A percentile compares a stretch with the other conserved stretches of the same genome.
These are phyloP conservation scores for Eimeria sp. DNA, from an alignment of 169 alveolate species.

Conservation along the genomic window DNA sequence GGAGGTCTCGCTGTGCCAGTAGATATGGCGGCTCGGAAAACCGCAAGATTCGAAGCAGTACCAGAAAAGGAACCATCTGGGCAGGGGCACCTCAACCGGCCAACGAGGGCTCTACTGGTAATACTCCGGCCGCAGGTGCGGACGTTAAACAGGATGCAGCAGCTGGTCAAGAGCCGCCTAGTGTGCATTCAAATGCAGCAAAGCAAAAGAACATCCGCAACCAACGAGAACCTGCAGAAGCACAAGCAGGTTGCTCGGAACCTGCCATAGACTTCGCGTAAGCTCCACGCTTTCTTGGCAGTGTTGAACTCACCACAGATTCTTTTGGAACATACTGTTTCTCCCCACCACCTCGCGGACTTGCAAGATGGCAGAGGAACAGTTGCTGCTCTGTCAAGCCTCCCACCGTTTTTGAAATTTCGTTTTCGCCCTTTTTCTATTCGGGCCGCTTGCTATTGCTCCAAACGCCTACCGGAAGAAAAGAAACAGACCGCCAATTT, in stretches of 20 bases:
- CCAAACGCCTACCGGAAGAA: too few species aligned
- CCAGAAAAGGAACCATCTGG: conserved; percentile 34
- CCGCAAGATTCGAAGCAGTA: conserved; percentile 27
- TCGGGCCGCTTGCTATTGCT: too few species aligned
- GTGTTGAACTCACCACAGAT: neutral
- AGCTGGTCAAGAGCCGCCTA: neutral
- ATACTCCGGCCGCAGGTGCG: neutral
- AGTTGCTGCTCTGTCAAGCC: neutral
- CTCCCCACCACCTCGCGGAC: neutral
- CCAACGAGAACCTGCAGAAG: neutral
- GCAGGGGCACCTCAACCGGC: neutral
- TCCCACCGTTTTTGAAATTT: neutral
- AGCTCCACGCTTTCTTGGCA: neutral
- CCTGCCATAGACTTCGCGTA: conserved; percentile 64
- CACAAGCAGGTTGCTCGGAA: conserved; percentile 16
- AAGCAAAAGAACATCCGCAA: conserved; percentile 7
- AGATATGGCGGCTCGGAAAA: neutral
- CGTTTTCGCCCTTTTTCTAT: too few species aligned
- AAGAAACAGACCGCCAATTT: too few species aligned
- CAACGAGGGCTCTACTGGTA: neutral
- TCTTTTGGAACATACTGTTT: neutral
- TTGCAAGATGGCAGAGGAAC: neutral
- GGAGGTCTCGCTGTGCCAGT: conserved; percentile 47
- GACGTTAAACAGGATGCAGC: neutral
- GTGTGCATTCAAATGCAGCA: neutral